Evolutionary conservation across 225 moss, liverwort and hornwort species (phyloP), one percentile per base, ranked within the genome.

Genomic region (Physcomitrium patens): DNA sequence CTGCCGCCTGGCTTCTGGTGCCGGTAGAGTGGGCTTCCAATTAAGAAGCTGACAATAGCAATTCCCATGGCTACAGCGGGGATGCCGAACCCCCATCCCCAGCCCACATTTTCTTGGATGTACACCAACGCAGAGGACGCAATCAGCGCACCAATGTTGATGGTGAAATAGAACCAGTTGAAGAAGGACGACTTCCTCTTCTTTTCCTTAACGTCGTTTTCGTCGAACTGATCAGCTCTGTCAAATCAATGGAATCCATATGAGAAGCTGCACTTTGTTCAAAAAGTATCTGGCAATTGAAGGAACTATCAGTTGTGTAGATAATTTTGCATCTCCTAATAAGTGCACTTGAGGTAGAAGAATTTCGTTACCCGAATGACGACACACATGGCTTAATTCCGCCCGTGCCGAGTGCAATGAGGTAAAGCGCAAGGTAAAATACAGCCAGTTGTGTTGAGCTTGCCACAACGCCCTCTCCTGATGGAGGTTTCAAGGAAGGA

Each of bases 321-420:
- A 37, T 37, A 37, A 4, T 2, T 37, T 37, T 37, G 31, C 2
- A 37, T 1, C 4, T 4, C 11, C 15, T 18, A 55, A 0, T 7
- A 18, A 17, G 19, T 55, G 69, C n/a, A 22, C 10, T 68, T n/a
- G 9, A 10, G 68, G 47, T 31, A 27, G 47, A 47, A 11, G 47
- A 19, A 31, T 15, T 10, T 31, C 28, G 26, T 37, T 75, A 84
- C 84, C 97, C 97, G 60, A 99, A 99, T 16, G 97, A 94, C 11
- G 95, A 94, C 5, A 99, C 91, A 22, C 97, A 99, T 22, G 97
- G 97, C 69, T 99, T 99, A 66, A 99, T 99, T 58, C 97, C 95
- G 46, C 97, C 97, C 0, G 97, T 94, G 59, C 97, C 97, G 2
- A 99, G 80, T 1, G 99, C 94, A 7, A 95, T 83, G 73, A 95